A percentile compares a stretch with the other conserved stretches of the same genome.
These are phyloP conservation scores for Penicillium psychrosexuale DNA, from an alignment of 2,329 filamentous ascomycete species.

Conservation along the genomic window DNA sequence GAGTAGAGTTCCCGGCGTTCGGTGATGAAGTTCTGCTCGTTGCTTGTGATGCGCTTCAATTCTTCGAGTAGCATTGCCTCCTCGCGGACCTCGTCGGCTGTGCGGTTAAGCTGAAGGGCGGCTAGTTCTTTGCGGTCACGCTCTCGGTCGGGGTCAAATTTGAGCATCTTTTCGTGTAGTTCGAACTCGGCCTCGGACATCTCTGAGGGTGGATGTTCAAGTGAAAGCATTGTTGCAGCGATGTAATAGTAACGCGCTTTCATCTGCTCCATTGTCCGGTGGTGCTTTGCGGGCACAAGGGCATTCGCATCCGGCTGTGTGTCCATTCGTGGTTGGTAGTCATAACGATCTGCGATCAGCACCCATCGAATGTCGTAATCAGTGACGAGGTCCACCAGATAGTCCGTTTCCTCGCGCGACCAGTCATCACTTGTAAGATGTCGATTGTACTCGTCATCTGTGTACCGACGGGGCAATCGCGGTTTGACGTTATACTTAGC, in stretches of 20 bases:
- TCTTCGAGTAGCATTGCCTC: slow-evolving; percentile 87
- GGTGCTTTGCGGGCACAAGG: slow-evolving; percentile 41
- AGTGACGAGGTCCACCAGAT: slow-evolving; percentile 69
- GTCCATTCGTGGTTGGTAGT: slow-evolving; percentile 50
- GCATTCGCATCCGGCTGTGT: slow-evolving; percentile 31
- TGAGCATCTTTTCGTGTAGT: slow-evolving; percentile 78
- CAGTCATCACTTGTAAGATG: slow-evolving; percentile 73
- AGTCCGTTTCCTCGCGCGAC: slow-evolving; percentile 92
- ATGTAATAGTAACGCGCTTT: slow-evolving; percentile 90
- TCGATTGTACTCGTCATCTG: slow-evolving; percentile 78
- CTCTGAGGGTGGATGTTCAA: slow-evolving; percentile 73
- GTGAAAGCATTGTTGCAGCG: slow-evolving; percentile 74
- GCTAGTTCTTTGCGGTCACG: slow-evolving; percentile 79
- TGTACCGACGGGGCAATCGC: slow-evolving; percentile 70
- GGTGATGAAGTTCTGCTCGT: slow-evolving; percentile 80
- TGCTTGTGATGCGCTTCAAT: slow-evolving; percentile 83
- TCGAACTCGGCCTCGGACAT: slow-evolving; percentile 86
- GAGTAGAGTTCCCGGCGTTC: slow-evolving; percentile 84
- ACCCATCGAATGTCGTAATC: slow-evolving; percentile 89
- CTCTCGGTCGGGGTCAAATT: slow-evolving; percentile 81
- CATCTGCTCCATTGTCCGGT: slow-evolving; percentile 79
- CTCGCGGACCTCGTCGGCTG: slow-evolving; percentile 83
- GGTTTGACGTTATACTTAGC: slow-evolving; percentile 85
- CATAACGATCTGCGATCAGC: slow-evolving; percentile 88
- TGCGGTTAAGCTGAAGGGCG: slow-evolving; percentile 71